These are phyloP conservation scores for Dactylellina parvicollis DNA, from an alignment of 2,329 filamentous ascomycete species.

Conservation along the genomic window DNA sequence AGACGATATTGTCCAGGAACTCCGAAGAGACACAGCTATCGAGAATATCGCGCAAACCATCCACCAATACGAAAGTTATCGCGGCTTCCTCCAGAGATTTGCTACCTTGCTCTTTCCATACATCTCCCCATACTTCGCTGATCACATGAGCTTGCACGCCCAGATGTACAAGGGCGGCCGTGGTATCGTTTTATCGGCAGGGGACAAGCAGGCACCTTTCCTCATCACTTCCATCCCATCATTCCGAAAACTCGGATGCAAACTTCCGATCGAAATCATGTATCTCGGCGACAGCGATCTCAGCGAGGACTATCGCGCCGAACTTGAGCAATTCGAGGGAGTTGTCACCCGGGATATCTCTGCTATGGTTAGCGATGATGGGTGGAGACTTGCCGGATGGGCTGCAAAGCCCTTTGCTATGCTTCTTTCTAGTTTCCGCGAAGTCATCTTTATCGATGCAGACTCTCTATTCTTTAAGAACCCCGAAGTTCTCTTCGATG, in stretches of 20 bases:
- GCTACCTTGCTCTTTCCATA: conserved; percentile 62
- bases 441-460: conserved; percentile 65
- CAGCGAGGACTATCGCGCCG: conserved; percentile 62
- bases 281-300: conserved; percentile 64
- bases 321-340: conserved; percentile 62
- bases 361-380: conserved; percentile 63
- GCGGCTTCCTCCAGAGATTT: conserved; percentile 62
- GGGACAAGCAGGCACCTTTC: conserved; percentile 63
- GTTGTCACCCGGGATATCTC: conserved; percentile 64
- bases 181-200: conserved; percentile 64
- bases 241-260: conserved; percentile 61
- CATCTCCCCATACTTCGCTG: conserved; percentile 63
- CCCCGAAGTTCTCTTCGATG: conserved; percentile 63
- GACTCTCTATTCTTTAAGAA: conserved; percentile 64
- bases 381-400: conserved; percentile 64
- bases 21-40: conserved; percentile 58
- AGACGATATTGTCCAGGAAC: conserved; percentile 62
- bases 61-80: conserved; percentile 63
- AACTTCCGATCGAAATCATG: conserved; percentile 62
- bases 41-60: conserved; percentile 59
- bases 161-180: conserved; percentile 62
- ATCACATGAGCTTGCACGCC: conserved; percentile 63
- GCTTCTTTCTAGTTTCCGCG: conserved; percentile 64
- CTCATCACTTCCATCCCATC: conserved; percentile 63
- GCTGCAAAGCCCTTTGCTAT: conserved; percentile 65